Percentiles rank a stretch among this genome's conserved stretches.
Conservation (phyloP, 116 monocot species). For the Cymodocea nodosa region DNA sequence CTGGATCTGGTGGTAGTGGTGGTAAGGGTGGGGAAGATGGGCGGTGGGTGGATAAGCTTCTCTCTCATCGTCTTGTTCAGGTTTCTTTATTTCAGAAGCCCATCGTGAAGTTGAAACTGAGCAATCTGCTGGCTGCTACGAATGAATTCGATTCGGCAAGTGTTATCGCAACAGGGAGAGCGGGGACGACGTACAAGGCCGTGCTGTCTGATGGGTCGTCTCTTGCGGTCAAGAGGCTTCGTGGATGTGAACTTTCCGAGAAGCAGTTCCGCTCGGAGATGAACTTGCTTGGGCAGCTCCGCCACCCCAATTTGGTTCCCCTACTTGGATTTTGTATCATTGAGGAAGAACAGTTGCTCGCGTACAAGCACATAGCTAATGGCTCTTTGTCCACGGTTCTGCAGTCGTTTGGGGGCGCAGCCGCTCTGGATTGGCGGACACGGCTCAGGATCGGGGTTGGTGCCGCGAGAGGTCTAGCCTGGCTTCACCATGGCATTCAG, state of each 20-base stretch:
- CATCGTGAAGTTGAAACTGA: conserved; percentile 67
- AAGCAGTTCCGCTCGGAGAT: conserved; percentile 62
- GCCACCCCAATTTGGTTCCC: conserved; percentile 82
- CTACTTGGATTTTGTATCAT: conserved; percentile 68
- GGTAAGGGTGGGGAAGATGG: conserved; percentile 10
- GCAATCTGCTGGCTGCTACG: conserved; percentile 69
- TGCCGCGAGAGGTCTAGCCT: conserved; percentile 54
- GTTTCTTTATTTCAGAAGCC: conserved; percentile 79
- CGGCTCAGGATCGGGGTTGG: conserved; percentile 66
- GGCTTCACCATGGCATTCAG: conserved; percentile 68
- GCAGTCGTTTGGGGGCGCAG: not conserved
- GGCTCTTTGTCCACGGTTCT: conserved; percentile 36
- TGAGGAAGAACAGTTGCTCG: conserved; percentile 63
- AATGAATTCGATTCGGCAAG: conserved; percentile 40
- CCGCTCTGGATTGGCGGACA: conserved; percentile 29
- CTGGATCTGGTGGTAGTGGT: not conserved
- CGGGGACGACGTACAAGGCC: conserved; percentile 57
- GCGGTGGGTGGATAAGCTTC: conserved; percentile 40
- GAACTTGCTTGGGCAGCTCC: conserved; percentile 48
- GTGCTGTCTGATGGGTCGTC: conserved; percentile 70
- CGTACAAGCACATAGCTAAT: conserved; percentile 77
- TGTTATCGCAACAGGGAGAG: conserved; percentile 44
- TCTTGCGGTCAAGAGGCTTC: conserved; percentile 65
- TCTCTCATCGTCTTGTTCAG: conserved; percentile 31
- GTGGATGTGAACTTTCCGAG: conserved; percentile 44